Evolutionary conservation across 129 eudicot genomes (phyloP).

Genomic region (Escallonia herrerae): DNA sequence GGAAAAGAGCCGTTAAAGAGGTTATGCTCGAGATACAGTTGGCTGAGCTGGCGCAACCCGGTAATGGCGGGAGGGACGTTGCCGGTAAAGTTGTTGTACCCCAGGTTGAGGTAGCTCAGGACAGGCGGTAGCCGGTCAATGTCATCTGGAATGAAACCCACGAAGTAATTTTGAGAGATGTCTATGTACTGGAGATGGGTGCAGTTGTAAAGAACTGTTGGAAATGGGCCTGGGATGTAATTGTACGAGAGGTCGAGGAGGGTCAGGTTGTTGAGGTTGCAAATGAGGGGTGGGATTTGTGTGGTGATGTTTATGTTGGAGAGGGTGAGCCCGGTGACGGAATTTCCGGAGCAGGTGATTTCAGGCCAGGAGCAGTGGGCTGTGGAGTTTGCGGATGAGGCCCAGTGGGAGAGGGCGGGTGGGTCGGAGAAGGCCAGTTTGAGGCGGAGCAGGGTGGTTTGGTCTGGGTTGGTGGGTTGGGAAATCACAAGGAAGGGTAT

Average conservation of each 20-base stretch:
- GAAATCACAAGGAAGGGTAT: constrained; percentile 38
- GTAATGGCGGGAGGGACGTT: constrained; percentile 53
- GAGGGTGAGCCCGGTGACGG: constrained; percentile 36
- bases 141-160: constrained; percentile 48
- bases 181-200: constrained; percentile 49
- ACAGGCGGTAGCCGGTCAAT: constrained; percentile 33
- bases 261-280: constrained; percentile 61
- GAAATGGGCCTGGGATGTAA: constrained; percentile 43
- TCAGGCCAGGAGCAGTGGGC: constrained; percentile 60
- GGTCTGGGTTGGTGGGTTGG: constrained; percentile 39
- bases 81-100: constrained; percentile 58
- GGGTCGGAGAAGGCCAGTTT: constrained; percentile 49
- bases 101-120: constrained; percentile 32
- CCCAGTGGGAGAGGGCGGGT: constrained; percentile 46
- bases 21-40: constrained; percentile 24
- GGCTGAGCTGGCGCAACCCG: constrained; percentile 29
- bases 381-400: constrained; percentile 25
- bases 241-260: constrained; percentile 34
- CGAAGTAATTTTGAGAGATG: constrained; percentile 48
- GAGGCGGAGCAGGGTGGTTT: constrained; percentile 38
- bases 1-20: constrained; percentile 58
- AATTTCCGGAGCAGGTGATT: constrained; percentile 37
- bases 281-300: constrained; percentile 43
- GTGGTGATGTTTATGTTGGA: constrained; percentile 14
- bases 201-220: constrained; percentile 53